These are phyloP conservation scores for Trichoderma sp. DNA, from an alignment of 2,329 filamentous ascomycete species.

Conservation along the genomic window DNA sequence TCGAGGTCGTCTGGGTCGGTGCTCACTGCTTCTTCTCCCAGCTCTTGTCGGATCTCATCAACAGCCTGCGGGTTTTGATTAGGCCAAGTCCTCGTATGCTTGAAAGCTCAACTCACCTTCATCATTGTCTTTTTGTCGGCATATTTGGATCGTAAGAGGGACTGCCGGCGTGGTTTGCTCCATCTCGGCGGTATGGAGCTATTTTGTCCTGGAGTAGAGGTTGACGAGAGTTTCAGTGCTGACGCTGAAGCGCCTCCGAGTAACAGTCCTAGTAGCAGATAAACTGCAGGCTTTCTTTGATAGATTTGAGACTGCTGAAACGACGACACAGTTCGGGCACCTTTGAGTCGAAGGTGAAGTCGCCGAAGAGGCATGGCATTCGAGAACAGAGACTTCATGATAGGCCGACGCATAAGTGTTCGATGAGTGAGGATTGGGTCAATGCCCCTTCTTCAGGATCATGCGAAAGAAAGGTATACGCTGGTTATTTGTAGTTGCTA, in stretches of 20 bases:
- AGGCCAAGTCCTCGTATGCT: too few species aligned
- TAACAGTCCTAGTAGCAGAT: conserved; percentile 13
- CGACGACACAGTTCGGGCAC: conserved; percentile 8
- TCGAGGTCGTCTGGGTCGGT: conserved; percentile 66
- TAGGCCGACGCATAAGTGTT: neutral
- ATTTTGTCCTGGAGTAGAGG: neutral
- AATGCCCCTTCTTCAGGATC: neutral
- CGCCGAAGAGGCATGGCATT: neutral
- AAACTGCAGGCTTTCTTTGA: neutral
- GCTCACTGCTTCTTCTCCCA: conserved; percentile 62
- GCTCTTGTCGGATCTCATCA: conserved; percentile 28
- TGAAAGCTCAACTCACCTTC: conserved; percentile 27
- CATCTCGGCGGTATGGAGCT: conserved; percentile 26
- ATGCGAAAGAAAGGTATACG: neutral
- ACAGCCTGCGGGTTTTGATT: conserved; percentile 29
- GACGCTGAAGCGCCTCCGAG: conserved; percentile 18
- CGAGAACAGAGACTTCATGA: neutral
- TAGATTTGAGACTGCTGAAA: neutral
- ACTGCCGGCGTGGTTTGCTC: conserved; percentile 11
- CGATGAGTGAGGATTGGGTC: neutral
- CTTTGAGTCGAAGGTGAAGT: neutral
- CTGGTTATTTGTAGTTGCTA: too few species aligned
- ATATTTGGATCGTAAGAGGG: conserved; percentile 28
- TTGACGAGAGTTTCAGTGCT: neutral
- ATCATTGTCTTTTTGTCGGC: conserved; percentile 34